Evolutionary conservation across 2,329 filamentous ascomycete genomes (phyloP).

Genomic region (Trichoderma asperellum): DNA sequence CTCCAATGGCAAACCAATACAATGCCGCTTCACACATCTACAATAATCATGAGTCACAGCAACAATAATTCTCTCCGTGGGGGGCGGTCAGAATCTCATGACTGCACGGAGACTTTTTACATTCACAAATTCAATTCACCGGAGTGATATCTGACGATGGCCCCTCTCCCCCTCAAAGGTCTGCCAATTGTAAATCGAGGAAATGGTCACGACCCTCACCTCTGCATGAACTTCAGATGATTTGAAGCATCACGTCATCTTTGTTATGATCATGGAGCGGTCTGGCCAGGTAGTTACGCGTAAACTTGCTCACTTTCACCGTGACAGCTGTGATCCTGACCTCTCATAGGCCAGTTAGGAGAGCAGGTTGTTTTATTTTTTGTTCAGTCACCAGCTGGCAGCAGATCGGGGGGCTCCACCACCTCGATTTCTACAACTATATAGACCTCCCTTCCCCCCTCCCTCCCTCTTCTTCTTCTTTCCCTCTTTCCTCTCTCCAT

Average conservation of each 20-base stretch:
- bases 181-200: not conserved
- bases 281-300: not conserved
- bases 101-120: not conserved
- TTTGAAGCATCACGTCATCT: not conserved
- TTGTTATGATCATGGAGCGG: not conserved
- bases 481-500: slow-evolving; percentile 16
- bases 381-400: not conserved
- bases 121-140: not conserved
- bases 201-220: not conserved
- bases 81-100: not conserved
- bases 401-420: slow-evolving; percentile 21
- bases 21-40: not conserved
- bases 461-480: slow-evolving; percentile 3
- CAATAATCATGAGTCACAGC: not conserved
- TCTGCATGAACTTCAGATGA: not conserved
- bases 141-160: not conserved
- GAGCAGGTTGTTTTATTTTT: not conserved
- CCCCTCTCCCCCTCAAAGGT: not conserved
- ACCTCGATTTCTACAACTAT: not conserved
- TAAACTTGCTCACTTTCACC: not conserved
- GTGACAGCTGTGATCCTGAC: slow-evolving; percentile 10
- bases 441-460: not conserved
- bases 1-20: too few species aligned
- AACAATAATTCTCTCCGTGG: not conserved
- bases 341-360: slow-evolving; percentile 21